Evolutionary conservation across 225 moss, liverwort and hornwort species (phyloP).

Genomic region (Pseudisothecium myosuroides): DNA sequence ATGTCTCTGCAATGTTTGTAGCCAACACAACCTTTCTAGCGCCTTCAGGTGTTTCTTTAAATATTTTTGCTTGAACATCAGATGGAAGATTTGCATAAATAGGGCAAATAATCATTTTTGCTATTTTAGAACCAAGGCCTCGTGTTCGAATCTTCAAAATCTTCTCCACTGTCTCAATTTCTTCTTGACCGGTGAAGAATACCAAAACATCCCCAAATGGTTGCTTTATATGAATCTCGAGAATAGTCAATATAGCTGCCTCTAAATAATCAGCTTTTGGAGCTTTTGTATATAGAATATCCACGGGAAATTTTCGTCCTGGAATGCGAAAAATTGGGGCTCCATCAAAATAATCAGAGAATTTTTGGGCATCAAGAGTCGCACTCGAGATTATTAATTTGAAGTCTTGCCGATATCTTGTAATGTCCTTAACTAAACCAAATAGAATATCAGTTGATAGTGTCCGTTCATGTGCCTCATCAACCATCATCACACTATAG

Average conservation of each 20-base stretch:
- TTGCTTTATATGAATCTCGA: background rate
- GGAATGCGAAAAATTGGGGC: background rate
- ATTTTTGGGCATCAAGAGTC: background rate
- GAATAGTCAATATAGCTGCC: rapidly evolving
- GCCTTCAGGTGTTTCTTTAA: background rate
- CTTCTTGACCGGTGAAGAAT: background rate
- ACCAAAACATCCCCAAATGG: background rate
- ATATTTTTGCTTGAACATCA: background rate
- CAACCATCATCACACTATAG: background rate
- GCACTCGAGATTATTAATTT: background rate
- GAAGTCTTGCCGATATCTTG: background rate
- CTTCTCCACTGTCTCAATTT: background rate
- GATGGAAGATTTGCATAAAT: background rate
- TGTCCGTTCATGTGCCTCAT: background rate
- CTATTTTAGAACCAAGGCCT: background rate
- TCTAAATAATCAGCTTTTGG: background rate
- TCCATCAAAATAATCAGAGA: background rate
- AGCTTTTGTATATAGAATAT: background rate
- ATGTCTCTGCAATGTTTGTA: background rate
- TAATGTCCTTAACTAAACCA: background rate
- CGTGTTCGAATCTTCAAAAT: background rate
- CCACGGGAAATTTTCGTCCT: background rate
- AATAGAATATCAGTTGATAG: background rate
- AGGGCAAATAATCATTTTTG: background rate
- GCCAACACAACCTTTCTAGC: background rate